A percentile compares a stretch with the other conserved stretches of the same genome.
Conservation (phyloP, 352 stramenopile species). For the Sclerospora graminicola region DNA sequence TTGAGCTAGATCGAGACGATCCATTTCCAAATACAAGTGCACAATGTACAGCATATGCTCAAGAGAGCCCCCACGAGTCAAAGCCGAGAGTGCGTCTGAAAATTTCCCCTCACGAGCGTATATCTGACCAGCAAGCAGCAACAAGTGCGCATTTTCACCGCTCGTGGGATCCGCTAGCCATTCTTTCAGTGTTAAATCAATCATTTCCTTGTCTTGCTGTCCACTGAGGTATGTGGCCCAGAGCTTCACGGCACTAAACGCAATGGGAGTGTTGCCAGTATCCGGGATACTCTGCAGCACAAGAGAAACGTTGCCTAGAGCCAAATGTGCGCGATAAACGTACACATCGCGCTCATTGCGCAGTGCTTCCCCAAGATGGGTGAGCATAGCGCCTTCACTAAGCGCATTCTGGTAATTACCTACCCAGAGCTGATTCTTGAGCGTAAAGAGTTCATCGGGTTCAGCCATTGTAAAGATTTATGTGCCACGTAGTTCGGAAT, state of each 20-base stretch:
- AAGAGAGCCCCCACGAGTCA: conserved; percentile 86
- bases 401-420: conserved; percentile 93
- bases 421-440: conserved; percentile 96
- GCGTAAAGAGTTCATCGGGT: conserved; percentile 96
- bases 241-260: conserved; percentile 79
- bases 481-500: background rate
- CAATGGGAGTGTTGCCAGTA: conserved; percentile 47
- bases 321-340: conserved; percentile 87
- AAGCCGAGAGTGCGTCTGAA: conserved; percentile 90
- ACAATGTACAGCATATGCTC: conserved; percentile 89
- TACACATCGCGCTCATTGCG: conserved; percentile 92
- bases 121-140: conserved; percentile 91
- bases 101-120: conserved; percentile 88
- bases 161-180: conserved; percentile 78
- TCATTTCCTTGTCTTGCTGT: conserved; percentile 74
- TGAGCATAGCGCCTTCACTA: conserved; percentile 85
- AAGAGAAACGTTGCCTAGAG: conserved; percentile 81
- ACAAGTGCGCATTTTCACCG: conserved; percentile 83
- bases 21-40: conserved; percentile 88
- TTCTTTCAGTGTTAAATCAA: conserved; percentile 86
- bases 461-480: conserved; percentile 61
- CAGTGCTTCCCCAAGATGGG: conserved; percentile 74
- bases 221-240: conserved; percentile 76
- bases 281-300: conserved; percentile 85
- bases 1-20: conserved; percentile 89